Evolutionary conservation across 169 alveolate genomes (phyloP), one percentile per base, ranked within the genome.

Genomic region (Plasmodium berghei): DNA sequence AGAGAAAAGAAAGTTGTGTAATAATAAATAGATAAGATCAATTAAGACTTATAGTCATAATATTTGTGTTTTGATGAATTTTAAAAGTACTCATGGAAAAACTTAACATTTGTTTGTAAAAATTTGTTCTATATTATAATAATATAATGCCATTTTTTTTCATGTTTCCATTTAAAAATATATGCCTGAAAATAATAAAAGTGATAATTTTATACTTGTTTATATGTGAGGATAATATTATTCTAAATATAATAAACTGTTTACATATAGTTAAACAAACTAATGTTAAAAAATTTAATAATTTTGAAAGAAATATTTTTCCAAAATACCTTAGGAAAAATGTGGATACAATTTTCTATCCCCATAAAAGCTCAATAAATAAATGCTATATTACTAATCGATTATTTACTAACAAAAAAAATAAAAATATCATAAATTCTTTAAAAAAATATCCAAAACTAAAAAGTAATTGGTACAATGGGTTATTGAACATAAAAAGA

Each of bases 121-220:
- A 3, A 34, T 34, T 34, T 34, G 42, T 34, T 34, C 42, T 34
- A 34, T 34, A 3, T 18, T 45, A 52, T 66, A 34, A 24, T 16
- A 52, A 54, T 40, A 80, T 80, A 80, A 80, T 80, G 90, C 70
- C 56, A 16, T 42, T 40, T 66, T 56, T 71, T 45, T 66, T 16
- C 3, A 9, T 24, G 52, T 56, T 18, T 49, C 6, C 8, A 80
- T 52, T 80, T 24, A 80, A 48, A 14, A 69, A 45, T 54, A 48
- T 55, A 22, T 67, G 26, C 49, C 20, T 48, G 40, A 80, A 80
- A 69, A 70, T 67, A 80, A 28, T 80, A 66, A 80, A 55, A 67
- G 26, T 80, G 26, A 20, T 80, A 20, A 66, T 54, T 80, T 66
- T 80, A 1, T 80, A 55, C 69, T 80, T 67, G 26, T 48, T 80